Conservation (phyloP, 257 asterid genomes). For the Solanum sparsipilum region DNA sequence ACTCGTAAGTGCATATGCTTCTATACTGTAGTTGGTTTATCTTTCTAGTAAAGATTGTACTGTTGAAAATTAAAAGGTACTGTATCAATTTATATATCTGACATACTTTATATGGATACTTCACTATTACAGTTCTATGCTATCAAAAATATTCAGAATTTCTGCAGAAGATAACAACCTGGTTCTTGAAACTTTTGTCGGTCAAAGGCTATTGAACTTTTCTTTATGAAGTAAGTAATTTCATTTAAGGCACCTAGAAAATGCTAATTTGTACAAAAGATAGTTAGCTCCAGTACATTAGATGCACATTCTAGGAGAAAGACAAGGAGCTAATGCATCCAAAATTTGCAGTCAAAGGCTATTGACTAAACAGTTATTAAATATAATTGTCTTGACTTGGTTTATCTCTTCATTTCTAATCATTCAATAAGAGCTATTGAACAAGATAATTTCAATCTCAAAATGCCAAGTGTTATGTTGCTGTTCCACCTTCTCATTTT, state of each 20-base stretch:
- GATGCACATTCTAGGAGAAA: neutral
- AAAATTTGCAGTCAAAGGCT: neutral
- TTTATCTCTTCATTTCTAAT: neutral
- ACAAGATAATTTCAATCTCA: neutral
- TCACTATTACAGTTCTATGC: neutral
- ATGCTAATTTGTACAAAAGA: neutral
- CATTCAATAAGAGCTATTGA: neutral
- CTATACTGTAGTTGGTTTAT: neutral
- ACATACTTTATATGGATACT: neutral
- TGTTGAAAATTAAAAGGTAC: neutral
- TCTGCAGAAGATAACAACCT: neutral
- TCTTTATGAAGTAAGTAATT: neutral
- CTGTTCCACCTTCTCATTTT: neutral
- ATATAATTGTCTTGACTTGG: neutral
- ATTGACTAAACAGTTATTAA: neutral
- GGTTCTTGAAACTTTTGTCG: neutral
- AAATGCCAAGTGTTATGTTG: neutral
- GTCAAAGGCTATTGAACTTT: neutral
- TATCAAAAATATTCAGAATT: neutral
- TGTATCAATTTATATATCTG: neutral
- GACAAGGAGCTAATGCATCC: neutral
- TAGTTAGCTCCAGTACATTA: neutral
- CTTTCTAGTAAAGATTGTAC: neutral
- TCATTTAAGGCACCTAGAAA: neutral
- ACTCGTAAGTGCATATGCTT: neutral